Evolutionary conservation across 2,329 filamentous ascomycete species (phyloP), one percentile per base, ranked within the genome.

Genomic region (Fusarium sarcochroum): DNA sequence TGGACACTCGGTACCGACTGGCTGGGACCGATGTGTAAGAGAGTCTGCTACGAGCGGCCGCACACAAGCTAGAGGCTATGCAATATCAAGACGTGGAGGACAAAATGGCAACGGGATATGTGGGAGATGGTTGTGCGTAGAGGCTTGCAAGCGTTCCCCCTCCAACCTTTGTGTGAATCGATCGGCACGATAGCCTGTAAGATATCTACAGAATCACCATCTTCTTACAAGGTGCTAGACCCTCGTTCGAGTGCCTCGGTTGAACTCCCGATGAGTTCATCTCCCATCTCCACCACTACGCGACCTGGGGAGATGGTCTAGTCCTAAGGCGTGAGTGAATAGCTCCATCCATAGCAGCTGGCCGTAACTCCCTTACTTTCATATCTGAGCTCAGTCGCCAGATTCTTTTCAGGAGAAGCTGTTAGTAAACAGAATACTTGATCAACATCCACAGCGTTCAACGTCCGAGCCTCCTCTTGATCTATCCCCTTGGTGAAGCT

Each of bases 11-110:
- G 52, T 73, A 71, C 68, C 71, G 68, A 63, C 58, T 62, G 53
- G 40, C 57, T 63, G 69, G 72, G 60, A 70, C 67, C 66, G 65
- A 71, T 71, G 74, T 73, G 66, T 56, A 61, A 66, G 65, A 73
- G 59, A 57, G 57, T 68, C 13, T 49, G 41, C 47, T 50, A 40
- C 45, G 61, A 48, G 56, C 63, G 64, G 58, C 60, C 66, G 63
- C 68, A 65, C 45, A 53, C 53, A 55, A 47, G 64, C 38, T 38
- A 30, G 53, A 63, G 49, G 51, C 51, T 65, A 62, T 60, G n/a
- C 52, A 63, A 57, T 53, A 50, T 58, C 61, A 45, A 66, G 57
- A 34, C 45, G 56, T 58, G 62, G 47, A 66, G 42, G 60, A 42
- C 48, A 59, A 50, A 56, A 42, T 35, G 60, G 35, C 38, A 35